Conservation (phyloP, 805 yeast genomes). For the Candida caryicola region DNA sequence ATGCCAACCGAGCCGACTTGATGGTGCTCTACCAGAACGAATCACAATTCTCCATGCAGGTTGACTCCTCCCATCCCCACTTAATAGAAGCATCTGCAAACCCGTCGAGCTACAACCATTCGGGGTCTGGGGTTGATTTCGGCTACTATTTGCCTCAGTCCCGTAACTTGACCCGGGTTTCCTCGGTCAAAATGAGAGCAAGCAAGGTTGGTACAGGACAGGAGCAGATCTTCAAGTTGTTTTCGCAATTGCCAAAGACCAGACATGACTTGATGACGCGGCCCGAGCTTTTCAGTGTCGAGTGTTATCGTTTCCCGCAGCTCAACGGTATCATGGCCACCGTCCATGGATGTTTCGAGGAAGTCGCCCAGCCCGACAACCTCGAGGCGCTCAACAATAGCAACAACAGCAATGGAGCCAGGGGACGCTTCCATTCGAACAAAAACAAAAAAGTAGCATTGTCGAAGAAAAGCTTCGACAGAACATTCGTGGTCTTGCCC, state of each 20-base stretch:
- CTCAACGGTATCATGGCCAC: constrained; percentile 75
- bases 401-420: constrained; percentile 7
- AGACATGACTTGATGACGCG: constrained; percentile 63
- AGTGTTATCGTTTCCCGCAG: constrained; percentile 67
- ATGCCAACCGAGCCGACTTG: constrained; percentile 66
- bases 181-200: constrained; percentile 52
- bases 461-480: constrained; percentile 75
- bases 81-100: constrained; percentile 11
- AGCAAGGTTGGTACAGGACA: constrained; percentile 66
- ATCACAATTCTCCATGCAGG: constrained; percentile 80
- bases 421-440: constrained; percentile 15
- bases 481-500: constrained; percentile 75
- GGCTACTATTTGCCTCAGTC: constrained; percentile 71
- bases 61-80: constrained; percentile 69
- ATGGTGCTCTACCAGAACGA: constrained; percentile 72
- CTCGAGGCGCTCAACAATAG: constrained; percentile 16
- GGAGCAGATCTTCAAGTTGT: constrained; percentile 57
- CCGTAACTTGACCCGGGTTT: constrained; percentile 69
- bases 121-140: constrained; percentile 35
- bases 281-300: constrained; percentile 72
- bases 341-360: constrained; percentile 84
- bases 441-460: constrained; percentile 37
- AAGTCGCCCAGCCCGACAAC: constrained; percentile 54
- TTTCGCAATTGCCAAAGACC: constrained; percentile 72
- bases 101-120: constrained; percentile 6